Base-by-base conservation (phyloP, 1,284 basidiomycete genomes). In the Sanghuangporus baumii region DNA sequence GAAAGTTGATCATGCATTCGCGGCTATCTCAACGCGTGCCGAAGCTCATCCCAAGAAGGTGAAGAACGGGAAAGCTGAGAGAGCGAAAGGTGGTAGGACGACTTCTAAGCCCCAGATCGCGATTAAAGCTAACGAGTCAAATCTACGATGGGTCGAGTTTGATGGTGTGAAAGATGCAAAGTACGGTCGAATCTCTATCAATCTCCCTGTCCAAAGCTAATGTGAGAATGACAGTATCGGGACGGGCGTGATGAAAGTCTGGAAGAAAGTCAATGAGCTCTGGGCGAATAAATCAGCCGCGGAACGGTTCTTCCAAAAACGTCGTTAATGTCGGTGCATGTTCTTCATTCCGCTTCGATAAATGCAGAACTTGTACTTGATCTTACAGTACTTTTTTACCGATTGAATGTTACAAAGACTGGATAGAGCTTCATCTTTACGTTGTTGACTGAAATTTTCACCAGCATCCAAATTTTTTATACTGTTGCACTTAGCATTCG, bases 161-260 rank as follows among this genome's bases (percentile, higher is more conserved):
- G 62, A 62, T 1, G 67, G 70, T 1, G 71, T 75, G 8, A 65
- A 65, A 38, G 58, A 65, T 5, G 67, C 68, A 37, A 75, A 74
- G 72, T 73, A 55, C 51, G 71, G 66, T 8, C 51, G 48, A 58
- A 40, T 57, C 66, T 50, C 64, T 34, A 40, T 56, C 18, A 46
- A 46, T 18, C 14, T 46, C 16, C 16, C 11, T 2, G 20, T 16
- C 43, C 2, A n/a, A 2, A 6, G 20, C 43, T 46, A 12, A 46
- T 3, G 40, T n/a, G 16, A 37, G 40, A 36, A 11, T 54, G 37
- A 12, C 66, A 87, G 86, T 67, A 81, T 85, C 65, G 80, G 85
- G 66, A 85, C 82, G n/a, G 85, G 85, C 18, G 78, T 85, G 52
- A 68, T 78, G 65, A 87, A 87, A 72, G 76, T 86, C 56, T 87